Conservation (phyloP, 164 flowering plant species). For the Liriodendron chinense region DNA sequence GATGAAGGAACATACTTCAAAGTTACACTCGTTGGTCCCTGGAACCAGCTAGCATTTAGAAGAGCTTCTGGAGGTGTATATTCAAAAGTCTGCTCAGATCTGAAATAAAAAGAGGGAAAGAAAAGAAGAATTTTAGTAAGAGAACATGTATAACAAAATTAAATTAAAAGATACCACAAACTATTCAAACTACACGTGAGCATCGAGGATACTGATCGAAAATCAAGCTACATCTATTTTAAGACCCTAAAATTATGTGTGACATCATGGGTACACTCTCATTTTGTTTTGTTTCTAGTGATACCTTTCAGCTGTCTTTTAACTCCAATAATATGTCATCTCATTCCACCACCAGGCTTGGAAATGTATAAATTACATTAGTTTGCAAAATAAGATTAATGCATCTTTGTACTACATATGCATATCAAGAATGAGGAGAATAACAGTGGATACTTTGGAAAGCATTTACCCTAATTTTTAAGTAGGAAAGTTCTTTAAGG, state of each 20-base stretch:
- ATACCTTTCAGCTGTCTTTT: too few relatives aligned
- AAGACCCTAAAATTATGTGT: background rate
- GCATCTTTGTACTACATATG: too few relatives aligned
- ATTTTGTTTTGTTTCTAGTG: too few relatives aligned
- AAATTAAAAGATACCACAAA: background rate
- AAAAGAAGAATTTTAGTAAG: background rate
- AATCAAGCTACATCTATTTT: background rate
- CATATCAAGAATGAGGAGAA: too few relatives aligned
- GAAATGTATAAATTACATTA: too few relatives aligned
- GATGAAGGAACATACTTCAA: slow-evolving; percentile 51
- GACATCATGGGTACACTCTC: too few relatives aligned
- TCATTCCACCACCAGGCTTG: too few relatives aligned
- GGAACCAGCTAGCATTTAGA: slow-evolving; percentile 76
- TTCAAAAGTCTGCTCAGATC: slow-evolving; percentile 88
- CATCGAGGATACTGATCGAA: background rate
- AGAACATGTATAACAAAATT: background rate
- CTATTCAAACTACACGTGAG: background rate
- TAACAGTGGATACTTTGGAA: too few relatives aligned
- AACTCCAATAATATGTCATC: too few relatives aligned
- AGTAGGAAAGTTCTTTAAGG: too few relatives aligned
- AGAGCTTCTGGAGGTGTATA: slow-evolving; percentile 94
- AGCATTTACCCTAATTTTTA: too few relatives aligned
- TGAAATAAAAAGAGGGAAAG: slow-evolving; percentile 20
- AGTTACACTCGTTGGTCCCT: slow-evolving; percentile 43
- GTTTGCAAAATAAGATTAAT: too few relatives aligned